Conservation (phyloP, 75 land plant species). For the Adiantum capillusveneris region DNA sequence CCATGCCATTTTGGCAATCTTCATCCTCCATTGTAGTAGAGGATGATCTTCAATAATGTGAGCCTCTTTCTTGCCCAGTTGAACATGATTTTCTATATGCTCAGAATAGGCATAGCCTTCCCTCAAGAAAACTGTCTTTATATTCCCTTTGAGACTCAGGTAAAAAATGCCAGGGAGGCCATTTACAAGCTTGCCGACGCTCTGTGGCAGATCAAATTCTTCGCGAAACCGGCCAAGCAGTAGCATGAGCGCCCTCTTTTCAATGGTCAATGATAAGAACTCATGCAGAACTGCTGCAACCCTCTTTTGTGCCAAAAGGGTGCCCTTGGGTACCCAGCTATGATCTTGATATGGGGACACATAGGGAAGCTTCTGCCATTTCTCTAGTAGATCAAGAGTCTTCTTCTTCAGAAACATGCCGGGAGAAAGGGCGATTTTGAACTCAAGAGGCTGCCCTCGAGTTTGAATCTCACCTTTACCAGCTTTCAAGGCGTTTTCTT, state of each 20-base stretch:
- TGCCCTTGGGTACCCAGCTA: slow-evolving; percentile 24
- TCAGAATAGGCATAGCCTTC: slow-evolving; percentile 33
- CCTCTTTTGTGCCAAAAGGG: slow-evolving; percentile 42
- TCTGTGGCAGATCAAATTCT: slow-evolving; percentile 45
- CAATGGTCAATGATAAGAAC: slow-evolving; percentile 56
- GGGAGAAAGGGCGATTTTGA: slow-evolving; percentile 34
- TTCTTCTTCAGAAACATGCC: slow-evolving; percentile 46
- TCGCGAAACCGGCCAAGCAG: slow-evolving; percentile 43
- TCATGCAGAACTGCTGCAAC: slow-evolving; percentile 72
- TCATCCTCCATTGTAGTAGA: background rate
- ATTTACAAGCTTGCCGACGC: slow-evolving; percentile 55
- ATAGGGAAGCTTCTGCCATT: slow-evolving; percentile 69
- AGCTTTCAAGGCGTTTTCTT: slow-evolving; percentile 42
- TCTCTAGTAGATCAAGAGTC: slow-evolving; percentile 42
- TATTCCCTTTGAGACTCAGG: slow-evolving; percentile 52
- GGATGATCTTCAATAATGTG: slow-evolving; percentile 7
- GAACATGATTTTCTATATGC: background rate
- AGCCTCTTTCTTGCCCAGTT: background rate
- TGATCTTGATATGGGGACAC: slow-evolving; percentile 51
- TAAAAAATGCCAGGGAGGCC: slow-evolving; percentile 79
- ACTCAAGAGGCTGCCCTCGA: slow-evolving; percentile 13
- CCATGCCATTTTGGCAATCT: slow-evolving; percentile 3
- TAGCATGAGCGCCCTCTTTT: slow-evolving; percentile 56
- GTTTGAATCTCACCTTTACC: slow-evolving; percentile 55
- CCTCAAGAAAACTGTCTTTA: slow-evolving; percentile 53